Conservation (phyloP, 1,139 yeast species). For the Nematodospora anomalae region DNA sequence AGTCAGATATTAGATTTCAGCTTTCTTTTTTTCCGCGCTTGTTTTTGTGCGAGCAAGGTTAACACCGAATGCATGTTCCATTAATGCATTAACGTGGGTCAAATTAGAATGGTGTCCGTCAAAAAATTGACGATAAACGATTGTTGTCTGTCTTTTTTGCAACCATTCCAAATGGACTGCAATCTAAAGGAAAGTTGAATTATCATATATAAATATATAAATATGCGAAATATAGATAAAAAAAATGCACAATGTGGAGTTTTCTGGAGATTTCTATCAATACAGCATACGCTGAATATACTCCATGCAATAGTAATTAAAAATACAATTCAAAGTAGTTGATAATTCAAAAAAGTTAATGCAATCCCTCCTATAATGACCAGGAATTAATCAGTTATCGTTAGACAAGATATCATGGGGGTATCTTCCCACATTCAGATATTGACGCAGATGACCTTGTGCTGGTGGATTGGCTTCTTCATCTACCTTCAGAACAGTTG, state of each 20-base stretch:
- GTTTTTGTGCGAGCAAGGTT: too few species aligned
- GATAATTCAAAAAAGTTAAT: too few species aligned
- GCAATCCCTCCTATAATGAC: too few species aligned
- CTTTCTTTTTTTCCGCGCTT: too few species aligned
- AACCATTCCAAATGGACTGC: not conserved
- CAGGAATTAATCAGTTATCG: not conserved
- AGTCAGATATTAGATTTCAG: too few species aligned
- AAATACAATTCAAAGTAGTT: too few species aligned
- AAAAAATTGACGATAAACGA: not conserved
- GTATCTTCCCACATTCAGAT: conserved; percentile 20
- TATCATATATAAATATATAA: too few species aligned
- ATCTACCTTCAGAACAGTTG: conserved; percentile 9
- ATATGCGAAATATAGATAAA: not conserved
- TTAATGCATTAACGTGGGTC: too few species aligned
- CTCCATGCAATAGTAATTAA: too few species aligned
- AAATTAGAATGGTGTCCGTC: too few species aligned
- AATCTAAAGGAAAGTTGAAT: too few species aligned
- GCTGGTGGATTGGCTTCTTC: conserved; percentile 16
- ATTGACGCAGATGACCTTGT: conserved; percentile 14
- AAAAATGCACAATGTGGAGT: not conserved
- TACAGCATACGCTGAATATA: not conserved
- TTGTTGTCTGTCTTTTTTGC: not conserved
- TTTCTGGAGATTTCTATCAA: not conserved
- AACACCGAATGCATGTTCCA: too few species aligned
- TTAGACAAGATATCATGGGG: conserved; percentile 22